Percentiles rank a stretch among this genome's conserved stretches.
Evolutionary conservation across 768 basidiomycete species (phyloP).

Genomic region (Macrocybe gigantea): DNA sequence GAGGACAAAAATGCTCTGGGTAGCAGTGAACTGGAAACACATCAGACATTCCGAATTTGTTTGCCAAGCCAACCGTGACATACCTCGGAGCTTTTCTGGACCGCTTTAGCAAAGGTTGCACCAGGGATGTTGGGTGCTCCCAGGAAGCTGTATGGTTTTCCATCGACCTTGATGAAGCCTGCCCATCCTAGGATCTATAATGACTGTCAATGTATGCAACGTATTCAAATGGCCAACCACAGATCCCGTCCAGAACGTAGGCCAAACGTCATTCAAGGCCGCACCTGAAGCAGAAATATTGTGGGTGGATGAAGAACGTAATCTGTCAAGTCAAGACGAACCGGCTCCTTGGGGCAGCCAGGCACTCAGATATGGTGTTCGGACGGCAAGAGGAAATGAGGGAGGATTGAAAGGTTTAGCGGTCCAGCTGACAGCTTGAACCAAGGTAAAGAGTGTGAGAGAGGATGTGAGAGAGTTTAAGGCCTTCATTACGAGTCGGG

Average conservation of each 20-base stretch:
- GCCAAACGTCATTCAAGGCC: constrained; percentile 50
- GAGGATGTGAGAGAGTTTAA: not conserved
- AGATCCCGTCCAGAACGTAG: constrained; percentile 62
- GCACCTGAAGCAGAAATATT: constrained; percentile 17
- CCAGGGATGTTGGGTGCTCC: constrained; percentile 46
- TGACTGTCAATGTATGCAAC: not conserved
- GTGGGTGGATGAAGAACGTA: not conserved
- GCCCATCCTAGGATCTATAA: constrained; percentile 58
- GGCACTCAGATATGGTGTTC: constrained; percentile 58
- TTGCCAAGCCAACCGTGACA: not conserved
- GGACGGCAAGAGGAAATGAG: constrained; percentile 60
- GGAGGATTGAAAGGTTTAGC: constrained; percentile 52
- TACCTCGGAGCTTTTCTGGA: constrained; percentile 52
- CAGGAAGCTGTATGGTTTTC: constrained; percentile 47
- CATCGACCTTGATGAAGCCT: constrained; percentile 58
- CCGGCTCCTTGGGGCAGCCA: constrained; percentile 58
- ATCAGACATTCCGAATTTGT: not conserved
- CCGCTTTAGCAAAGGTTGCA: constrained; percentile 38
- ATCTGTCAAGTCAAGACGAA: constrained; percentile 10
- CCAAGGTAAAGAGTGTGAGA: constrained; percentile 8
- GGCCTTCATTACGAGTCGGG: too few relatives aligned
- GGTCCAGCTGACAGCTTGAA: constrained; percentile 36
- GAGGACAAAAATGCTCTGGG: constrained; percentile 58
- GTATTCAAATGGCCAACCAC: constrained; percentile 24
- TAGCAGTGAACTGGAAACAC: constrained; percentile 53